These are phyloP conservation scores for Phytophthora ramorum DNA, from an alignment of 352 stramenopile genomes.

Conservation along the genomic window DNA sequence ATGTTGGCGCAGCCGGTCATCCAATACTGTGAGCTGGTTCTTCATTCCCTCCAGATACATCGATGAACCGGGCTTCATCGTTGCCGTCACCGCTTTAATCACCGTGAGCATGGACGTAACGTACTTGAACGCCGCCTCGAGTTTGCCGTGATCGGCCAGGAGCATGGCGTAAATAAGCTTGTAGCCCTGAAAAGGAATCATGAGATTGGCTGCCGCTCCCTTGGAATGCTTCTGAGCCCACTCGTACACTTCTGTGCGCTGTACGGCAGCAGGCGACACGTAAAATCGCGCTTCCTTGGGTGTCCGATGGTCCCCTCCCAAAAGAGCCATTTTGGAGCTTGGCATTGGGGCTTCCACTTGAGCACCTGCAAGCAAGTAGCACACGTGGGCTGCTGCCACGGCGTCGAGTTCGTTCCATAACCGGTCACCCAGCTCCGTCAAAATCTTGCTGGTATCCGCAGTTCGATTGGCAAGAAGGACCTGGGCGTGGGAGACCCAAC, in stretches of 20 bases:
- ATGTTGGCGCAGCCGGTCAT: conserved; percentile 87
- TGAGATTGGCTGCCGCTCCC: conserved; percentile 47
- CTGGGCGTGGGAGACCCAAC: conserved; percentile 83
- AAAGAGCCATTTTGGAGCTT: conserved; percentile 79
- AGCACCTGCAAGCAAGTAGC: conserved; percentile 80
- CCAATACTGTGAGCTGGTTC: conserved; percentile 86
- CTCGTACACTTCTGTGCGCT: conserved; percentile 89
- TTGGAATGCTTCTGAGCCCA: conserved; percentile 78
- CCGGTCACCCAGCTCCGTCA: conserved; percentile 84
- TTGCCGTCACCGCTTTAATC: conserved; percentile 74
- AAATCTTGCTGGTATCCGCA: conserved; percentile 83
- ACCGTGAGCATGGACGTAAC: conserved; percentile 87
- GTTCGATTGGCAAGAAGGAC: conserved; percentile 85
- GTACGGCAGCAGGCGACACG: conserved; percentile 75
- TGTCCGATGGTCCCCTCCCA: conserved; percentile 78
- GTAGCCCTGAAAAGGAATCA: conserved; percentile 91
- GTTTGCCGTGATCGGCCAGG: conserved; percentile 82
- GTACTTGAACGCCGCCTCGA: conserved; percentile 88
- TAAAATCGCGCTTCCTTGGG: conserved; percentile 83
- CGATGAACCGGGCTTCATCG: conserved; percentile 82
- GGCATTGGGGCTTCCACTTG: conserved; percentile 80
- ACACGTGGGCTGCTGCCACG: conserved; percentile 80
- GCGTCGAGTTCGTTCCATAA: conserved; percentile 74
- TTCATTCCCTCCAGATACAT: conserved; percentile 91
- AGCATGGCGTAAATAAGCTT: conserved; percentile 91